Conservation (phyloP, 164 flowering plant species). For the Vitis riparia region DNA sequence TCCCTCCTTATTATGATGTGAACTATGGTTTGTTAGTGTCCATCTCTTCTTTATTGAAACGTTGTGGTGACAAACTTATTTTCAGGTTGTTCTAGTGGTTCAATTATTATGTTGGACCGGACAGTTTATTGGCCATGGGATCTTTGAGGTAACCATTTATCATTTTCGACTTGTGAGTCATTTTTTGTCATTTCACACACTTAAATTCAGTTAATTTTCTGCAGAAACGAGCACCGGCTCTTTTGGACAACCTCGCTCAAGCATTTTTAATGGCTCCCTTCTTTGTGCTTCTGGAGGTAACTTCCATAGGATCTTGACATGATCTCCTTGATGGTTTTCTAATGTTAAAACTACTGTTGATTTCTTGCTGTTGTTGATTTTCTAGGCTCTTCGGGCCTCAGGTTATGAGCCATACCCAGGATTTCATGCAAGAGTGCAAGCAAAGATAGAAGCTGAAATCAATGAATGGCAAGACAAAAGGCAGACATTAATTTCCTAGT, state of each 20-base stretch:
- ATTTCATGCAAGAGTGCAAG: conserved; percentile 31
- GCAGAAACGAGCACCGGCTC: conserved; percentile 69
- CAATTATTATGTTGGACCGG: conserved; percentile 66
- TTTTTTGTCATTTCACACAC: not conserved
- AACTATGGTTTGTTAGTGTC: not conserved
- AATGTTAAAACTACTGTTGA: not conserved
- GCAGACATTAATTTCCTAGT: conserved; percentile 16
- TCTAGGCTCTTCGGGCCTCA: conserved; percentile 29
- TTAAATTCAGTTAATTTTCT: not conserved
- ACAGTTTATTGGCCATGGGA: conserved; percentile 68
- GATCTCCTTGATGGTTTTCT: not conserved
- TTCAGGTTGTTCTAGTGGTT: conserved; percentile 49
- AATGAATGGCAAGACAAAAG: conserved; percentile 31
- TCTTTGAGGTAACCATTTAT: conserved; percentile 49
- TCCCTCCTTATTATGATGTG: not conserved
- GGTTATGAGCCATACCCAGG: conserved; percentile 40
- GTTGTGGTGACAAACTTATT: not conserved
- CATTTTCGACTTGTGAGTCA: not conserved
- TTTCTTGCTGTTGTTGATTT: conserved; percentile 6
- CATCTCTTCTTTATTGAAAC: no score
- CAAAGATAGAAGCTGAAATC: conserved; percentile 24
- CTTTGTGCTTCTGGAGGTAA: conserved; percentile 66
- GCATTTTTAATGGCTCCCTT: conserved; percentile 73
- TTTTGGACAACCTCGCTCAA: conserved; percentile 60
- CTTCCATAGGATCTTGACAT: not conserved